Conservation (phyloP, 257 asterid species). For the Solanum ossicruentum region DNA sequence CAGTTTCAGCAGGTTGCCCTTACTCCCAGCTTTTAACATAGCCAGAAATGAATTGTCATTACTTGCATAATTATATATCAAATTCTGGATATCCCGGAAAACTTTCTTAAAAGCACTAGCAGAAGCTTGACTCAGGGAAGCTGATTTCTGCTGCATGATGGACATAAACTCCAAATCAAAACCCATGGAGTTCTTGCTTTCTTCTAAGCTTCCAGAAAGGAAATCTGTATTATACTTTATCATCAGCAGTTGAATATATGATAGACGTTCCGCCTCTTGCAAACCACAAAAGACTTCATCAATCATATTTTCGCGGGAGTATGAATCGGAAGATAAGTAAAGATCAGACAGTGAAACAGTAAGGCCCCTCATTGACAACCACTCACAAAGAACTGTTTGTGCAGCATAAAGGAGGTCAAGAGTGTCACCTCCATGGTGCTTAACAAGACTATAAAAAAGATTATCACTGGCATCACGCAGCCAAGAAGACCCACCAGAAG, state of each 20-base stretch:
- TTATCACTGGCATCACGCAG: conserved; percentile 46
- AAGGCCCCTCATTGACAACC: conserved; percentile 73
- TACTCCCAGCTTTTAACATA: conserved; percentile 96
- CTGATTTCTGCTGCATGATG: conserved; percentile 40
- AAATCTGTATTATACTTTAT: conserved; percentile 37
- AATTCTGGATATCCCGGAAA: conserved; percentile 51
- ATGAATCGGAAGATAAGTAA: conserved; percentile 48
- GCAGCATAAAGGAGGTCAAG: conserved; percentile 46
- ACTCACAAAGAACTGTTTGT: conserved; percentile 77
- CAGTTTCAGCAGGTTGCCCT: conserved; percentile 74
- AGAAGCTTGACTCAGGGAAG: conserved; percentile 55
- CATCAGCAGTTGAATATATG: conserved; percentile 43
- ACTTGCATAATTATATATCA: conserved; percentile 50
- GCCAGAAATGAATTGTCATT: conserved; percentile 46
- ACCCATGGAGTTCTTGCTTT: conserved; percentile 10
- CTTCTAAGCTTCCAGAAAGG: conserved; percentile 42
- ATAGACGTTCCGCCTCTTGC: conserved; percentile 59
- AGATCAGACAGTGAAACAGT: conserved; percentile 83
- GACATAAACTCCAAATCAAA: conserved; percentile 23
- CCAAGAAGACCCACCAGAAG: conserved; percentile 66
- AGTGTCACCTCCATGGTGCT: conserved; percentile 24
- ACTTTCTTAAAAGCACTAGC: conserved; percentile 58
- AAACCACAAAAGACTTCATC: conserved; percentile 67
- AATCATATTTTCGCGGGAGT: conserved; percentile 42
- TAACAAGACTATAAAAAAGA: conserved; percentile 46